Evolutionary conservation across 2,329 filamentous ascomycete species (phyloP).

Genomic region (Aspergillus hiratsukae): DNA sequence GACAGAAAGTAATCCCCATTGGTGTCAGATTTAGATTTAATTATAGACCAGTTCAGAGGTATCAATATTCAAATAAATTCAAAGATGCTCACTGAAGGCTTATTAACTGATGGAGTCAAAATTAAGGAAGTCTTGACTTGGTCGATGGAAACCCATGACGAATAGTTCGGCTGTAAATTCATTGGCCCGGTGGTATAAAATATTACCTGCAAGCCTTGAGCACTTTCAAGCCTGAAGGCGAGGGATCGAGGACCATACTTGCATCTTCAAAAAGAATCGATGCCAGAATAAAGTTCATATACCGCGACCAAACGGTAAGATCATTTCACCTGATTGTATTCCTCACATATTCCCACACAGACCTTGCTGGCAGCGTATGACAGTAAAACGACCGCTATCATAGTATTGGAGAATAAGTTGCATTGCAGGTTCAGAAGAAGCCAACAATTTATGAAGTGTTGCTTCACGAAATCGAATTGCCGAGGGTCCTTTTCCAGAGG

Average conservation of each 20-base stretch:
- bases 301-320: slow-evolving; percentile 17
- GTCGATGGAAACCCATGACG: slow-evolving; percentile 1
- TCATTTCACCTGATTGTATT: no score
- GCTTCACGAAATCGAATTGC: no score
- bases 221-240: not conserved
- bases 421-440: not conserved
- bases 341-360: slow-evolving; percentile 12
- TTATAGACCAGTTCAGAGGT: no score
- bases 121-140: not conserved
- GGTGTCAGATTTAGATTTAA: no score
- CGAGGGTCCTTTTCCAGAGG: no score
- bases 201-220: not conserved
- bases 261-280: slow-evolving; percentile 17
- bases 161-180: not conserved
- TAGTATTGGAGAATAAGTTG: slow-evolving; percentile 1
- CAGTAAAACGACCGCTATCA: not conserved
- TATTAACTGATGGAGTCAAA: no score
- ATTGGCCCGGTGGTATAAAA: not conserved
- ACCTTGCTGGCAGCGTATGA: slow-evolving; percentile 14
- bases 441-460: no score
- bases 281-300: slow-evolving; percentile 11
- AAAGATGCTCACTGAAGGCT: no score
- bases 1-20: no score
- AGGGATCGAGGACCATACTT: slow-evolving; percentile 11
- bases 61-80: no score